A percentile compares a stretch with the other conserved stretches of the same genome.
Evolutionary conservation across 306 rosid species (phyloP).

Genomic region (Ammopiptanthus mongolicus): DNA sequence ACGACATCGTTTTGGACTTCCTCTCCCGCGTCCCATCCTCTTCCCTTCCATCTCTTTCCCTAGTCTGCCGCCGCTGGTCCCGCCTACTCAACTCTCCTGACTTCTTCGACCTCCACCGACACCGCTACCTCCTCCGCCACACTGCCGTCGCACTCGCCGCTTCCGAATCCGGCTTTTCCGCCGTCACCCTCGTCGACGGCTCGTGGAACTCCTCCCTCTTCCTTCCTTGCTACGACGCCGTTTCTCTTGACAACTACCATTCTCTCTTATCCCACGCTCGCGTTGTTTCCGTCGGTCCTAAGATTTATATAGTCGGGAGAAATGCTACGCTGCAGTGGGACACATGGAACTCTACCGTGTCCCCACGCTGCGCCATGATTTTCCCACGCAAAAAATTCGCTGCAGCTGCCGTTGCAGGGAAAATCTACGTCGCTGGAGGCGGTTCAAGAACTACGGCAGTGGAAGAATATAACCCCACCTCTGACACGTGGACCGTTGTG

Average conservation of each 20-base stretch:
- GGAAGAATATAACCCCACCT: constrained; percentile 51
- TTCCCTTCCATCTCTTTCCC: constrained; percentile 45
- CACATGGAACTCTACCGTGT: constrained; percentile 51
- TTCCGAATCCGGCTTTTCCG: constrained; percentile 38
- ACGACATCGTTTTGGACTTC: constrained; percentile 59
- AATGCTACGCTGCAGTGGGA: constrained; percentile 46
- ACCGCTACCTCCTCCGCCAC: constrained; percentile 37
- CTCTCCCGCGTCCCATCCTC: constrained; percentile 47
- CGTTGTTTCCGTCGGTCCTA: constrained; percentile 38
- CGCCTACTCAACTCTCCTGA: constrained; percentile 43
- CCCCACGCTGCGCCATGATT: constrained; percentile 35
- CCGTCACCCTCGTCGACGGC: constrained; percentile 32
- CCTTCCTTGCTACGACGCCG: constrained; percentile 28
- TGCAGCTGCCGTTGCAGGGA: constrained; percentile 33
- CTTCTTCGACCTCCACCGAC: constrained; percentile 57
- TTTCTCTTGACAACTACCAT: constrained; percentile 24
- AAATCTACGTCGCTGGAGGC: constrained; percentile 65
- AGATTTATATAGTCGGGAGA: constrained; percentile 51
- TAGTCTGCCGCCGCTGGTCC: constrained; percentile 61
- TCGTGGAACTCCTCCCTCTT: constrained; percentile 42
- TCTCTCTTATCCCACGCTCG: constrained; percentile 53
- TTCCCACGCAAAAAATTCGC: constrained; percentile 69
- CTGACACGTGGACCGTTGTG: constrained; percentile 44
- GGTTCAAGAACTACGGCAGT: constrained; percentile 31
- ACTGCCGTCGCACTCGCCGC: constrained; percentile 43